A percentile compares a stretch with the other conserved stretches of the same genome.
Evolutionary conservation across 768 basidiomycete species (phyloP).

Genomic region (Boletus vinaceobasis): DNA sequence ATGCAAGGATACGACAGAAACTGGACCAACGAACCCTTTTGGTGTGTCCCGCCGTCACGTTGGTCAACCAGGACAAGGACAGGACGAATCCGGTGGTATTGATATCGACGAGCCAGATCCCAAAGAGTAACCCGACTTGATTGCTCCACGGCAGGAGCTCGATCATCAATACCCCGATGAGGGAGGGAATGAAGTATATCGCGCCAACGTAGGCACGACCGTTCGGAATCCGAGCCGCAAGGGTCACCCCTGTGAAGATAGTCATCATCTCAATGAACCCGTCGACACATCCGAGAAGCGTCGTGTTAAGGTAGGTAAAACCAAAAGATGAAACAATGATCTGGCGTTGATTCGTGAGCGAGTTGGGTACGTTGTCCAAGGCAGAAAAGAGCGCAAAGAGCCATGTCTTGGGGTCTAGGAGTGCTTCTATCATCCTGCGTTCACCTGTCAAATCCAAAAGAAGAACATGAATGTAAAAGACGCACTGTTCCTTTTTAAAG

Average conservation of each 20-base stretch:
- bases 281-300: conserved; percentile 64
- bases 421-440: conserved; percentile 62
- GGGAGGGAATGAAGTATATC: conserved; percentile 61
- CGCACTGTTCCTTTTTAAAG: conserved; percentile 78
- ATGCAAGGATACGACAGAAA: neutral
- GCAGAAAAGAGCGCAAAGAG: conserved; percentile 68
- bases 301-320: conserved; percentile 61
- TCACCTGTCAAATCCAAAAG: neutral
- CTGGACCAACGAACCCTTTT: conserved; percentile 53
- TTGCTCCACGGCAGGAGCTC: conserved; percentile 63
- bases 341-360: conserved; percentile 59
- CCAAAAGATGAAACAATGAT: conserved; percentile 69
- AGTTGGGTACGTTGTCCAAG: conserved; percentile 62
- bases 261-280: conserved; percentile 66
- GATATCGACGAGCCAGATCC: conserved; percentile 37
- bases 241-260: conserved; percentile 60
- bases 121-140: conserved; percentile 62
- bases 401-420: conserved; percentile 72
- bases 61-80: conserved; percentile 60
- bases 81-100: conserved; percentile 60
- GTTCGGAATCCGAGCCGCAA: conserved; percentile 56
- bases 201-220: conserved; percentile 60
- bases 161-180: conserved; percentile 60
- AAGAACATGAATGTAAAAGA: conserved; percentile 1
- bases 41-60: conserved; percentile 68